These are phyloP conservation scores for Talaromyces amestolkiae DNA, from an alignment of 2,329 filamentous ascomycete species.

Conservation along the genomic window DNA sequence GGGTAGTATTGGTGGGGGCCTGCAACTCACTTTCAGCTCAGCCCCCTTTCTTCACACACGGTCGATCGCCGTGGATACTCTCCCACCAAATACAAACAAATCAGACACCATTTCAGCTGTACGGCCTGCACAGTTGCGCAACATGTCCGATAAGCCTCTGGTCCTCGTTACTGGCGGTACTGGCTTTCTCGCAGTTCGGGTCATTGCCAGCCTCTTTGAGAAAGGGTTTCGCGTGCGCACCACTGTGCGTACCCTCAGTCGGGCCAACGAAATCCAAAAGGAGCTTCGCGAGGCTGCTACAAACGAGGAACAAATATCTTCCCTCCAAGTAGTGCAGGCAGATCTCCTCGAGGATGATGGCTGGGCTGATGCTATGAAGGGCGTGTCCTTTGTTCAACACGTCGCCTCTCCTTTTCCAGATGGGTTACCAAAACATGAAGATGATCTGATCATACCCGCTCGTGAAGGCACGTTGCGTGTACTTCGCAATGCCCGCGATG, in stretches of 20 bases:
- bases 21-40: no score
- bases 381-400: constrained; percentile 14
- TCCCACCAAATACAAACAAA: background rate
- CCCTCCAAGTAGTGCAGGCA: constrained; percentile 6
- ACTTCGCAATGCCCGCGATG: constrained; percentile 10
- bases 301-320: constrained; percentile 4
- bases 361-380: constrained; percentile 17
- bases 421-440: constrained; percentile 5
- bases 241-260: constrained; percentile 10
- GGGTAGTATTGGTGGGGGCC: no score
- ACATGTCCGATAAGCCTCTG: constrained; percentile 6
- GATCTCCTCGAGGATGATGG: constrained; percentile 13
- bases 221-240: constrained; percentile 11
- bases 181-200: constrained; percentile 9
- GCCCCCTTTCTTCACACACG: no score
- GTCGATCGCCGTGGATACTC: no score
- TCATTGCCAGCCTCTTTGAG: constrained; percentile 6
- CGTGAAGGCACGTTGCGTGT: constrained; percentile 14
- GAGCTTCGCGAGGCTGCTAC: constrained; percentile 6
- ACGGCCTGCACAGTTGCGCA: background rate
- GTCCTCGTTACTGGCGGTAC: constrained; percentile 17
- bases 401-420: constrained; percentile 14
- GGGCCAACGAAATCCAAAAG: background rate
- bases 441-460: constrained; percentile 9
- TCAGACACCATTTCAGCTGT: background rate